Percentiles rank a stretch among this genome's conserved stretches.
These are phyloP conservation scores for Didymella glomerata DNA, from an alignment of 2,329 filamentous ascomycete genomes.

Conservation along the genomic window DNA sequence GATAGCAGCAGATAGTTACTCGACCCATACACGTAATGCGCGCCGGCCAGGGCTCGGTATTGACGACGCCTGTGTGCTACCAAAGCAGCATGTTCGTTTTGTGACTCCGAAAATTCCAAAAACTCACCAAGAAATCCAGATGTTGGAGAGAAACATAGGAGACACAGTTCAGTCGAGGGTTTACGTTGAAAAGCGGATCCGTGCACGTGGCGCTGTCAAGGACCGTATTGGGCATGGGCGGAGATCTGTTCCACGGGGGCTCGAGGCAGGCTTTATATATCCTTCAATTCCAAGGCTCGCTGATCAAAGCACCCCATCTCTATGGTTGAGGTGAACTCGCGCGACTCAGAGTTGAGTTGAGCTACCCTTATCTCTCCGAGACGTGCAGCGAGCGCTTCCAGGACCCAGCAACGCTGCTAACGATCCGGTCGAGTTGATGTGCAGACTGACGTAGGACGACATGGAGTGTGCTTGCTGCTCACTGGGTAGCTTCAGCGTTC, in stretches of 20 bases:
- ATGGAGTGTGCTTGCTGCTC: conserved; percentile 7
- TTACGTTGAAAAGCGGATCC: conserved; percentile 22
- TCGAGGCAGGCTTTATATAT: conserved; percentile 37
- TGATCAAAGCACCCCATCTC: conserved; percentile 34
- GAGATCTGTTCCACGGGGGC: conserved; percentile 33
- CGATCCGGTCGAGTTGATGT: conserved; percentile 3
- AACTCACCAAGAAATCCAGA: conserved; percentile 3
- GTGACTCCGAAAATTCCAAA: neutral
- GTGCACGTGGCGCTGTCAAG: conserved; percentile 36
- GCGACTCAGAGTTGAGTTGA: conserved; percentile 21
- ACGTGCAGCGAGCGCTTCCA: conserved; percentile 11
- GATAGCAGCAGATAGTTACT: conserved; percentile 46
- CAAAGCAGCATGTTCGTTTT: conserved; percentile 7
- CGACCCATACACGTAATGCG: conserved; percentile 45
- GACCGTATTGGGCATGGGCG: conserved; percentile 39
- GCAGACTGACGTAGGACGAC: conserved; percentile 10
- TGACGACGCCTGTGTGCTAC: conserved; percentile 16
- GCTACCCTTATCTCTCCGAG: conserved; percentile 23
- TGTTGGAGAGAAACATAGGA: neutral
- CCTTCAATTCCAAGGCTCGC: conserved; percentile 36
- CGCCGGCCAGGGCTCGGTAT: conserved; percentile 27
- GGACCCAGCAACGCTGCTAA: conserved; percentile 11
- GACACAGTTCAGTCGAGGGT: conserved; percentile 10
- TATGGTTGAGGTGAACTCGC: conserved; percentile 18
- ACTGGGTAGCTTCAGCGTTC: neutral